These are phyloP conservation scores for Zalaria obscura DNA, from an alignment of 2,329 filamentous ascomycete genomes.

Conservation along the genomic window DNA sequence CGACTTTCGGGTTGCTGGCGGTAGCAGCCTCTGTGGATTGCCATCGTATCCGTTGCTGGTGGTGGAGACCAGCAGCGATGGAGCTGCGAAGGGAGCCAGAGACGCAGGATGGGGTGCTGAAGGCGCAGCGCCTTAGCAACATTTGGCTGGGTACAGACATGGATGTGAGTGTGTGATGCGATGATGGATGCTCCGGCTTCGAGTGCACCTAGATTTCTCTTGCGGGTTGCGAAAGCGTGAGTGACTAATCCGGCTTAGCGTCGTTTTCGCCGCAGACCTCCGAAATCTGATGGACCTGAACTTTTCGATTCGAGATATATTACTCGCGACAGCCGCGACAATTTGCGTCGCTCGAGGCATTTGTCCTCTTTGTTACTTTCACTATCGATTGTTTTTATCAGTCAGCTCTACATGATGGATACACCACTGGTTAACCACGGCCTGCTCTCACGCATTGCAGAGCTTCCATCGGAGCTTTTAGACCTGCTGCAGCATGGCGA, in stretches of 20 bases:
- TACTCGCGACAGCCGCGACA: too few relatives aligned
- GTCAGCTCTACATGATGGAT: constrained; percentile 5
- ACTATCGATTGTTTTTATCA: too few relatives aligned
- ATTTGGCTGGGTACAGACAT: constrained; percentile 32
- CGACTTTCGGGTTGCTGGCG: constrained; percentile 70
- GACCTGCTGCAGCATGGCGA: constrained; percentile 50
- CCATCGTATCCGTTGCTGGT: constrained; percentile 42
- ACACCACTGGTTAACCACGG: constrained; percentile 5
- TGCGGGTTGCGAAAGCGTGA: too few relatives aligned
- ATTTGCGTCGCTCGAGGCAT: too few relatives aligned
- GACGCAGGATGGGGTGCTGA: constrained; percentile 13
- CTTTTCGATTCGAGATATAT: background rate
- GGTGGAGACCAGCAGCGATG: constrained; percentile 3
- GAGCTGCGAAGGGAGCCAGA: constrained; percentile 2
- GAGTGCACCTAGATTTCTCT: too few relatives aligned
- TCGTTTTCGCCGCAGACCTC: background rate
- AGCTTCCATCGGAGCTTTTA: constrained; percentile 57
- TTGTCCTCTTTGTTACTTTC: too few relatives aligned
- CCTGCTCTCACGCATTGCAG: constrained; percentile 24
- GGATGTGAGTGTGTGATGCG: constrained; percentile 4
- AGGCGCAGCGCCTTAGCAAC: constrained; percentile 30
- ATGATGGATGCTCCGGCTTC: too few relatives aligned
- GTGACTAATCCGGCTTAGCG: too few relatives aligned
- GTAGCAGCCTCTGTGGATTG: constrained; percentile 61
- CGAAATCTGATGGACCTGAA: background rate